Evolutionary conservation across 2,329 filamentous ascomycete genomes (phyloP).

Genomic region (Proliferodiscus dingleyae): DNA sequence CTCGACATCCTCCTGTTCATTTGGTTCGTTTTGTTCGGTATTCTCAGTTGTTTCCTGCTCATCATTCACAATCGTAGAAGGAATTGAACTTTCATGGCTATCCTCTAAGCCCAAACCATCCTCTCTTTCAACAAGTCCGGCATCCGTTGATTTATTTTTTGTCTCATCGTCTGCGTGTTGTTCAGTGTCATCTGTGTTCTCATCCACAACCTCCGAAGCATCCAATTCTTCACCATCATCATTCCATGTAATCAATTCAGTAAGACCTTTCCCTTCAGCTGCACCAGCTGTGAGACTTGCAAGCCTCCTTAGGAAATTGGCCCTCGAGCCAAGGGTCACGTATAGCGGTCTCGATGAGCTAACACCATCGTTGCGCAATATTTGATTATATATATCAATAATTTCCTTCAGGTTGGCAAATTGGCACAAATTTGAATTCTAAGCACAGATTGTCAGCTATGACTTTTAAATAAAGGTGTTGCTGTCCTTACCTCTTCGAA

Average conservation of each 20-base stretch:
- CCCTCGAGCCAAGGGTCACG: conserved; percentile 49
- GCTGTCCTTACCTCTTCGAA: conserved; percentile 49
- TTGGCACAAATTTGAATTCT: conserved; percentile 46
- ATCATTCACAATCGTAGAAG: conserved; percentile 1
- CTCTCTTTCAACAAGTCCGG: not conserved
- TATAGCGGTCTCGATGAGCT: conserved; percentile 51
- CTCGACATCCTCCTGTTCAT: not conserved
- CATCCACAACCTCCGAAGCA: conserved; percentile 13
- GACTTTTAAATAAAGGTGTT: not conserved
- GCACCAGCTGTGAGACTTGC: conserved; percentile 47
- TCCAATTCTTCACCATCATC: conserved; percentile 22
- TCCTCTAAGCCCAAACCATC: conserved; percentile 3
- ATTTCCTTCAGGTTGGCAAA: conserved; percentile 51
- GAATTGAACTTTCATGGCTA: conserved; percentile 1
- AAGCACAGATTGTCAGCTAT: conserved; percentile 26
- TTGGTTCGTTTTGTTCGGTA: not conserved
- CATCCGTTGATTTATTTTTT: not conserved
- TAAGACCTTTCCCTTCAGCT: conserved; percentile 48
- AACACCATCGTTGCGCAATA: conserved; percentile 55
- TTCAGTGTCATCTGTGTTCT: conserved; percentile 1
- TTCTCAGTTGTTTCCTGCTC: conserved; percentile 1
- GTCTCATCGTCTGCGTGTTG: not conserved
- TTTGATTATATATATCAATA: conserved; percentile 51
- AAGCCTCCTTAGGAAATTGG: conserved; percentile 49
- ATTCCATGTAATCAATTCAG: conserved; percentile 24